These are phyloP conservation scores for Amanita rimosa DNA, from an alignment of 768 basidiomycete species.

Conservation along the genomic window DNA sequence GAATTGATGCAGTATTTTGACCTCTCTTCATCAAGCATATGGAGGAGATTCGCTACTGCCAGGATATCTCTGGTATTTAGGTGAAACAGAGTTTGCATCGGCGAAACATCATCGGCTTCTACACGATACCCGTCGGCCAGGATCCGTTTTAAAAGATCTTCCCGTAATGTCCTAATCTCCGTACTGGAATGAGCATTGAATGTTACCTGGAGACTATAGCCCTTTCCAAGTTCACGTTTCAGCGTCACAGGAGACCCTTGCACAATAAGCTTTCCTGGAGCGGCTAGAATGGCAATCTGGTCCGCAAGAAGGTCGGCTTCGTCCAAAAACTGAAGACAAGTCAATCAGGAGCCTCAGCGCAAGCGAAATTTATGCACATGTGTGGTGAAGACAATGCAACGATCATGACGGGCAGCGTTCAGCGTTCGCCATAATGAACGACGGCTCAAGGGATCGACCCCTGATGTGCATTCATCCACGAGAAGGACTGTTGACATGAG, in stretches of 20 bases:
- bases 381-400: constrained; percentile 69
- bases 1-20: constrained; percentile 27
- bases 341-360: background rate
- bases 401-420: constrained; percentile 50
- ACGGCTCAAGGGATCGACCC: constrained; percentile 72
- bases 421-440: constrained; percentile 70
- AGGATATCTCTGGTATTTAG: constrained; percentile 48
- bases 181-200: constrained; percentile 20
- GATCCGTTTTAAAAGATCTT: constrained; percentile 29
- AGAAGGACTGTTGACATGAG: constrained; percentile 28
- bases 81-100: constrained; percentile 38
- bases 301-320: constrained; percentile 75
- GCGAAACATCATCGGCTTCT: constrained; percentile 29
- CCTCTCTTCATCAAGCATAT: constrained; percentile 37
- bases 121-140: constrained; percentile 33
- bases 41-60: constrained; percentile 44
- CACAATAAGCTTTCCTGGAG: constrained; percentile 67
- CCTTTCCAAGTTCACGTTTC: constrained; percentile 60
- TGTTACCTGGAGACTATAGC: constrained; percentile 52
- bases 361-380: constrained; percentile 35
- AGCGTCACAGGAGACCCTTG: constrained; percentile 65
- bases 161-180: constrained; percentile 16
- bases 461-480: constrained; percentile 68
- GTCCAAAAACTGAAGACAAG: constrained; percentile 46
- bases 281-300: constrained; percentile 61